These are phyloP conservation scores for Klebsormidium nitens DNA, from an alignment of 139 green algal species.

Conservation along the genomic window DNA sequence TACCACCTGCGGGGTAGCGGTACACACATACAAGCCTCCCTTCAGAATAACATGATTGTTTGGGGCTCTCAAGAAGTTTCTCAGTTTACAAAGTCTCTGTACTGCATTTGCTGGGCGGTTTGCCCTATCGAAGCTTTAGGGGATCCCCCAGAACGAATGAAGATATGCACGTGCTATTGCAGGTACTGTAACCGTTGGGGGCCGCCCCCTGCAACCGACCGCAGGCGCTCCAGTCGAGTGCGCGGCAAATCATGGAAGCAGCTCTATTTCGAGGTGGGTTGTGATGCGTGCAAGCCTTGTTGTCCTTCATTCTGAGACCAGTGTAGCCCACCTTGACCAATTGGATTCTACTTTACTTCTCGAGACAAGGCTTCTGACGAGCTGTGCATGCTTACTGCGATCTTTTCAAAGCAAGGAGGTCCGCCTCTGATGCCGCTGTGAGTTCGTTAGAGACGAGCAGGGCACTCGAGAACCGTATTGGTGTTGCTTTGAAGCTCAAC, in stretches of 20 bases:
- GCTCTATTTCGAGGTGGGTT: constrained; percentile 12
- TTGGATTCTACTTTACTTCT: constrained; percentile 1
- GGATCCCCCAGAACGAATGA: too few relatives aligned
- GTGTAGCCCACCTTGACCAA: too few relatives aligned
- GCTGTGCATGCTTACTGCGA: too few relatives aligned
- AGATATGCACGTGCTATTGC: neutral
- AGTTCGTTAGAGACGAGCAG: neutral
- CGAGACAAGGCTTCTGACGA: too few relatives aligned
- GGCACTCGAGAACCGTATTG: too few relatives aligned
- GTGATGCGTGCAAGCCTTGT: neutral
- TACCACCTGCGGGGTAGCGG: neutral
- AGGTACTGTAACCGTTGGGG: constrained; percentile 17
- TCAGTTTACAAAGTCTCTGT: constrained; percentile 1
- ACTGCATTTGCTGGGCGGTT: neutral
- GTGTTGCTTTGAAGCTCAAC: too few relatives aligned
- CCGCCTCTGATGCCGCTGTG: neutral
- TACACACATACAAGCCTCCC: constrained; percentile 4
- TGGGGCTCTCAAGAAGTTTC: neutral
- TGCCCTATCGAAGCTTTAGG: too few relatives aligned
- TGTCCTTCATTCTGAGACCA: too few relatives aligned
- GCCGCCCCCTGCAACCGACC: neutral
- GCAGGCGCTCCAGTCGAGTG: constrained; percentile 1
- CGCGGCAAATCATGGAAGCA: constrained; percentile 11
- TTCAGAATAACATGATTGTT: too few relatives aligned
- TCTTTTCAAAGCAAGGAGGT: neutral